A percentile compares a stretch with the other conserved stretches of the same genome.
Conservation (phyloP, 345 rosid genomes). For the Angophora floribunda region DNA sequence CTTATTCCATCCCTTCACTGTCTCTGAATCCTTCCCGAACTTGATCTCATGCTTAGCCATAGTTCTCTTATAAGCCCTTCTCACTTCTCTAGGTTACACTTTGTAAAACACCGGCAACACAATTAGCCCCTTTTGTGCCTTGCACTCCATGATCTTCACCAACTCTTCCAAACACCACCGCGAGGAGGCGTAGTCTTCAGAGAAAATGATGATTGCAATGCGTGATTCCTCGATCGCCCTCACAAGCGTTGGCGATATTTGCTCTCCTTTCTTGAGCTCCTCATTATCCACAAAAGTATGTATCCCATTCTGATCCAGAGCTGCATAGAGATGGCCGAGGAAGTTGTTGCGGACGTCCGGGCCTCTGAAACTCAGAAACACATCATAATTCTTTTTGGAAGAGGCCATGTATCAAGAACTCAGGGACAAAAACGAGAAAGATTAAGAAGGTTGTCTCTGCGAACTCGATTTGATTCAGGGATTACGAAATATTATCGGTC, state of each 20-base stretch:
- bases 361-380: too few relatives aligned
- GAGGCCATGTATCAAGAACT: too few relatives aligned
- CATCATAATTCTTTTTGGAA: too few relatives aligned
- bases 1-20: not conserved
- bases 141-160: not conserved
- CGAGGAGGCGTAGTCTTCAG: accelerated
- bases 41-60: accelerated
- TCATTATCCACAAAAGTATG: too few relatives aligned
- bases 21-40: accelerated
- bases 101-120: not conserved
- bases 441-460: not conserved
- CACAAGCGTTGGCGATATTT: accelerated
- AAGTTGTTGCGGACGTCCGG: too few relatives aligned
- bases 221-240: accelerated
- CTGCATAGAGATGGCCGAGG: accelerated
- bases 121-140: not conserved
- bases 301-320: accelerated
- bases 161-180: too few relatives aligned
- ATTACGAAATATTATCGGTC: too few relatives aligned
- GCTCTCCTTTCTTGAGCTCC: too few relatives aligned
- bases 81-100: not conserved
- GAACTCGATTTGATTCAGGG: not conserved
- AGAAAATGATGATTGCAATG: accelerated
- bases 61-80: accelerated
- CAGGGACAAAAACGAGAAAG: not conserved